phyloP scores from a whole-genome alignment of 2,329 filamentous ascomycete species.

The Talaromyces verruculosus region DNA sequence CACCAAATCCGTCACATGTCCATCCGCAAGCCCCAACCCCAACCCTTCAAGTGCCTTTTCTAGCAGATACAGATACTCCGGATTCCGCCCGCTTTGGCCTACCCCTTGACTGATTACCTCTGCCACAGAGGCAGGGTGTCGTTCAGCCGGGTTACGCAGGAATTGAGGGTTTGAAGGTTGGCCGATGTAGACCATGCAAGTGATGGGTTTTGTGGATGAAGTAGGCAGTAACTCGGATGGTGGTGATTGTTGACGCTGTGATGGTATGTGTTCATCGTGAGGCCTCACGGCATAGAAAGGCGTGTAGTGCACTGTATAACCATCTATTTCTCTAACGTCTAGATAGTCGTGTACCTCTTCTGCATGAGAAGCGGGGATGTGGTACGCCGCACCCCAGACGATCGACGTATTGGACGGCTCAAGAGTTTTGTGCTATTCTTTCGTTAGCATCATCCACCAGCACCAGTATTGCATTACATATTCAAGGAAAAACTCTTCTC shows the following conservation, averaged over 20 bases:
- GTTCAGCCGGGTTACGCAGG: conserved; percentile 53
- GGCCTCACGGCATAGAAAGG: conserved; percentile 67
- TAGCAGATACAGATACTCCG: conserved; percentile 81
- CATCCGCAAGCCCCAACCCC: conserved; percentile 74
- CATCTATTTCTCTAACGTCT: conserved; percentile 95
- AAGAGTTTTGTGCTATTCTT: conserved; percentile 35
- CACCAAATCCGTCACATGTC: conserved; percentile 81
- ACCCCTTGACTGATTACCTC: conserved; percentile 73
- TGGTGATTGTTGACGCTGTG: conserved; percentile 10
- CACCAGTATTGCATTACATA: background rate
- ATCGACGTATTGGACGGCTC: conserved; percentile 43
- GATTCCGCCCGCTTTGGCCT: conserved; percentile 86
- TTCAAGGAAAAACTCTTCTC: background rate
- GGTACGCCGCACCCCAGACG: conserved; percentile 93
- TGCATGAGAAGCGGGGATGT: conserved; percentile 70
- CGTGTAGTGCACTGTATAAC: conserved; percentile 90
- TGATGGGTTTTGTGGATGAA: conserved; percentile 38
- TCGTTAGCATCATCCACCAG: background rate
- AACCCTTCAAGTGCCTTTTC: conserved; percentile 72
- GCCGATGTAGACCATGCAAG: conserved; percentile 85
- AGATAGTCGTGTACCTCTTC: conserved; percentile 84
- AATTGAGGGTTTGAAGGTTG: conserved; percentile 93
- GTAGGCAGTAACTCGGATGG: conserved; percentile 1
- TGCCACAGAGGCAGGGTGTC: conserved; percentile 75
- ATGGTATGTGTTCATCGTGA: conserved; percentile 8